A percentile compares a stretch with the other conserved stretches of the same genome.
phyloP scores from a whole-genome alignment of 768 basidiomycete genomes.

The Pleurotus djamor region DNA sequence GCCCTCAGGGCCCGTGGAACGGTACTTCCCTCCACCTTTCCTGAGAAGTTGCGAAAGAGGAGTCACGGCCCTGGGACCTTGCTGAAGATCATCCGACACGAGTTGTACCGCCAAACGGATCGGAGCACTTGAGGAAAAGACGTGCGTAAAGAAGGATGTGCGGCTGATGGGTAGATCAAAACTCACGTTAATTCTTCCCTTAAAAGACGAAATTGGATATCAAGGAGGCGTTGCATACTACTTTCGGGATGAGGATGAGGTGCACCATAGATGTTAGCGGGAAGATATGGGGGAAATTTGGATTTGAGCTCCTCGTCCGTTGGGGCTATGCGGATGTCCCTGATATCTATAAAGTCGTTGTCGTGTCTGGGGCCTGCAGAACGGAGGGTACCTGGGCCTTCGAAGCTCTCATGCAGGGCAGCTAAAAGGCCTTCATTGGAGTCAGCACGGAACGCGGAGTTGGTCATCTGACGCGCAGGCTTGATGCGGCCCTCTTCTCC shows the following conservation, averaged over 20 bases:
- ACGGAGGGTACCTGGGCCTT: constrained; percentile 54
- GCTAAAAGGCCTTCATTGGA: constrained; percentile 31
- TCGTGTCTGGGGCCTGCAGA: constrained; percentile 59
- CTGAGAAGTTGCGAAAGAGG: constrained; percentile 42
- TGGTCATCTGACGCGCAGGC: constrained; percentile 5
- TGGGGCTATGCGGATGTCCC: constrained; percentile 64
- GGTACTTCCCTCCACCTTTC: constrained; percentile 60
- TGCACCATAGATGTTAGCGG: constrained; percentile 54
- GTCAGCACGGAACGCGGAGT: not conserved
- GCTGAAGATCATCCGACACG: constrained; percentile 42
- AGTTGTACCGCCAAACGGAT: constrained; percentile 48
- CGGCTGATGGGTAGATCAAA: not conserved
- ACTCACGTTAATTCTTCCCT: constrained; percentile 69
- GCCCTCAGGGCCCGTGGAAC: constrained; percentile 39
- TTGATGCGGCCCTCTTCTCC: constrained; percentile 40
- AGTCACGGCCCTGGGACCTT: constrained; percentile 21
- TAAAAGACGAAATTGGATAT: constrained; percentile 73
- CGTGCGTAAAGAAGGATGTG: not conserved
- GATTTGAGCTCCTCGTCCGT: constrained; percentile 65
- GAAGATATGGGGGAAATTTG: constrained; percentile 50
- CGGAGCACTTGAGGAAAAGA: constrained; percentile 37
- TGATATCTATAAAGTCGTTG: constrained; percentile 59
- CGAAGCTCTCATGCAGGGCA: constrained; percentile 38
- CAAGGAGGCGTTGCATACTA: constrained; percentile 66
- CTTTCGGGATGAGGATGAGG: constrained; percentile 58